phyloP scores from a whole-genome alignment of 1,284 basidiomycete genomes.

The Puccinia polysora region DNA sequence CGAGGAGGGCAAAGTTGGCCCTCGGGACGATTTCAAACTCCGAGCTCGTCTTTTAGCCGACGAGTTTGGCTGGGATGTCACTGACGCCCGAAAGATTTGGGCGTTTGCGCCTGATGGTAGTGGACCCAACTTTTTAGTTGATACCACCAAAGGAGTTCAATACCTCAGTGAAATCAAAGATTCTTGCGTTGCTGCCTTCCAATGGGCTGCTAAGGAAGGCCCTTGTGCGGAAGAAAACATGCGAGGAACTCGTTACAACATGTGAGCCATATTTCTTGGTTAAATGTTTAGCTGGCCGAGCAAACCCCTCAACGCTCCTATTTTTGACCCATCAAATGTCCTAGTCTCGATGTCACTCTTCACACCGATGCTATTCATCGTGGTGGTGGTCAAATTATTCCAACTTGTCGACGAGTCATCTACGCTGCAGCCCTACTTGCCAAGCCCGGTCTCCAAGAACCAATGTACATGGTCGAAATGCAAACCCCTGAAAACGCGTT shows the following conservation, averaged over 20 bases:
- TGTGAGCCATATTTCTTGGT: slow-evolving; percentile 84
- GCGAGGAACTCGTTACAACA: slow-evolving; percentile 95
- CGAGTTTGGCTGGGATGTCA: slow-evolving; percentile 97
- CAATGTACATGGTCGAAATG: slow-evolving; percentile 95
- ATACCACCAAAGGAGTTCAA: slow-evolving; percentile 98
- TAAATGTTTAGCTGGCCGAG: too few relatives aligned
- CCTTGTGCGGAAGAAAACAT: slow-evolving; percentile 95
- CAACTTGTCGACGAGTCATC: slow-evolving; percentile 88
- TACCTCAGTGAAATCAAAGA: slow-evolving; percentile 95
- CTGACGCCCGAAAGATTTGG: slow-evolving; percentile 99
- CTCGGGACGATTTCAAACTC: slow-evolving; percentile 96
- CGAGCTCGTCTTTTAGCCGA: slow-evolving; percentile 95
- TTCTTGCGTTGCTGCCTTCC: slow-evolving; percentile 97
- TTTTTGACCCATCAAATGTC: background rate
- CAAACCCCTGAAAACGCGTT: slow-evolving; percentile 97
- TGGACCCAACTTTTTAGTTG: slow-evolving; percentile 93
- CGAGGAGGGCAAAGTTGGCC: slow-evolving; percentile 75
- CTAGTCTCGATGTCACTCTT: slow-evolving; percentile 55
- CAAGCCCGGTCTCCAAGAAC: slow-evolving; percentile 87
- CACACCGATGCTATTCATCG: slow-evolving; percentile 99
- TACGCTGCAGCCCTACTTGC: slow-evolving; percentile 94
- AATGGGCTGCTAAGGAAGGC: slow-evolving; percentile 99
- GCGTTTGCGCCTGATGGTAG: slow-evolving; percentile 98
- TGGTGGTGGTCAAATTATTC: slow-evolving; percentile 98
- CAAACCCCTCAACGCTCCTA: too few relatives aligned